These are phyloP conservation scores for Citrullus amarus DNA, from an alignment of 306 rosid species.

Conservation along the genomic window DNA sequence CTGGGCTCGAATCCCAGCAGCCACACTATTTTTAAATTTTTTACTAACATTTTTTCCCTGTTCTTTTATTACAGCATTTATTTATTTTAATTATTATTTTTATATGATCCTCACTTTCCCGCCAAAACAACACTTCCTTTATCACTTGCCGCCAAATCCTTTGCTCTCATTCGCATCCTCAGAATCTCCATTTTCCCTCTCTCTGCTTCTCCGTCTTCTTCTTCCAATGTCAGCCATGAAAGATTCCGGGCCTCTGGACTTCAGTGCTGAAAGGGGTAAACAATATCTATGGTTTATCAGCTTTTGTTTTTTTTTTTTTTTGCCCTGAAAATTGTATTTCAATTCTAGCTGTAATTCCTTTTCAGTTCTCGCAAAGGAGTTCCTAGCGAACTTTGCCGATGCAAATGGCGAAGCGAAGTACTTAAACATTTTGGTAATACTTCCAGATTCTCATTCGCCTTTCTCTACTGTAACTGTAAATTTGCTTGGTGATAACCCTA, in stretches of 20 bases:
- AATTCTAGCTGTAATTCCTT: background rate
- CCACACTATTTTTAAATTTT: slow-evolving; percentile 2
- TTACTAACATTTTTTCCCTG: no score
- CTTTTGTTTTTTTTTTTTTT: background rate
- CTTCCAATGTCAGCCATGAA: slow-evolving; percentile 29
- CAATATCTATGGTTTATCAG: background rate
- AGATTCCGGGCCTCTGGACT: slow-evolving; percentile 34
- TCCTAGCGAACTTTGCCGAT: slow-evolving; percentile 67
- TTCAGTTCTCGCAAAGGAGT: slow-evolving; percentile 67
- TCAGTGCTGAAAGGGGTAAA: slow-evolving; percentile 61
- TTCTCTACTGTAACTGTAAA: background rate
- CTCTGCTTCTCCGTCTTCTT: background rate
- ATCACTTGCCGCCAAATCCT: slow-evolving; percentile 52
- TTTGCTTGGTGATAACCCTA: background rate
- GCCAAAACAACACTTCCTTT: slow-evolving; percentile 38
- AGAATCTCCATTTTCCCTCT: slow-evolving; percentile 5
- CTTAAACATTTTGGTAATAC: slow-evolving; percentile 51
- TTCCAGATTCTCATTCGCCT: background rate
- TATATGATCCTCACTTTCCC: slow-evolving; percentile 33
- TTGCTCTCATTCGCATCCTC: background rate
- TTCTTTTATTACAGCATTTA: background rate
- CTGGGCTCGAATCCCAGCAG: slow-evolving; percentile 69
- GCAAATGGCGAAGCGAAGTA: slow-evolving; percentile 62
- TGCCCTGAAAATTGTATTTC: background rate
- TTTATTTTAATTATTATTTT: background rate